phyloP scores from a whole-genome alignment of 345 rosid genomes.

The Adansonia digitata region DNA sequence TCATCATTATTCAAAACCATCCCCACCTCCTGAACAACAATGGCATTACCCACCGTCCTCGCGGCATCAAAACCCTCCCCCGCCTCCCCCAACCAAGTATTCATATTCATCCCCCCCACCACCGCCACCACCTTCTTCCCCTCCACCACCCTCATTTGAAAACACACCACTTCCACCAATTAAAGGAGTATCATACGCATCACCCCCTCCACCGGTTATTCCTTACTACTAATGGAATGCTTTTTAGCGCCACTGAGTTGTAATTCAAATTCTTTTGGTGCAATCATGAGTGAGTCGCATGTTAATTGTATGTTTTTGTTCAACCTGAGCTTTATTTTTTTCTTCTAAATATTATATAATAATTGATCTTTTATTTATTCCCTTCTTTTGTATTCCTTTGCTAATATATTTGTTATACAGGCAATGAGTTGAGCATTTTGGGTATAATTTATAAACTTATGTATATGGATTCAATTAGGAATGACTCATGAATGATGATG shows the following conservation, averaged over 20 bases:
- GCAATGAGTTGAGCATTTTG: neutral
- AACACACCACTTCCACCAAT: slow-evolving; percentile 48
- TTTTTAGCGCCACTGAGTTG: slow-evolving; percentile 1
- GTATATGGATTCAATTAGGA: neutral
- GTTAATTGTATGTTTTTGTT: neutral
- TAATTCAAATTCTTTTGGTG: slow-evolving; percentile 7
- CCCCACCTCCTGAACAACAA: slow-evolving; percentile 24
- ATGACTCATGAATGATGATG: neutral
- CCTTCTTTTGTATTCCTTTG: neutral
- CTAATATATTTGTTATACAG: neutral
- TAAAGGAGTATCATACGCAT: slow-evolving; percentile 6
- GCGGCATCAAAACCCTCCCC: slow-evolving; percentile 20
- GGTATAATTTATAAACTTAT: neutral
- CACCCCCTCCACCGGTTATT: neutral
- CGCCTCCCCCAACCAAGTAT: slow-evolving; percentile 16
- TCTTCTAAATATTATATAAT: neutral
- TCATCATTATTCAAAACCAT: slow-evolving; percentile 17
- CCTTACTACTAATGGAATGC: neutral
- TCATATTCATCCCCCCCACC: slow-evolving; percentile 32
- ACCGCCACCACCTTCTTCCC: slow-evolving; percentile 16
- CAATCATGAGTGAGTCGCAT: neutral
- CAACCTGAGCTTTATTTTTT: neutral
- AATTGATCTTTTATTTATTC: neutral
- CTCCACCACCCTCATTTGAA: slow-evolving; percentile 17
- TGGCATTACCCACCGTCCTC: slow-evolving; percentile 19